phyloP scores from a whole-genome alignment of 352 stramenopile genomes.

The Phytophthora tentaculata region DNA sequence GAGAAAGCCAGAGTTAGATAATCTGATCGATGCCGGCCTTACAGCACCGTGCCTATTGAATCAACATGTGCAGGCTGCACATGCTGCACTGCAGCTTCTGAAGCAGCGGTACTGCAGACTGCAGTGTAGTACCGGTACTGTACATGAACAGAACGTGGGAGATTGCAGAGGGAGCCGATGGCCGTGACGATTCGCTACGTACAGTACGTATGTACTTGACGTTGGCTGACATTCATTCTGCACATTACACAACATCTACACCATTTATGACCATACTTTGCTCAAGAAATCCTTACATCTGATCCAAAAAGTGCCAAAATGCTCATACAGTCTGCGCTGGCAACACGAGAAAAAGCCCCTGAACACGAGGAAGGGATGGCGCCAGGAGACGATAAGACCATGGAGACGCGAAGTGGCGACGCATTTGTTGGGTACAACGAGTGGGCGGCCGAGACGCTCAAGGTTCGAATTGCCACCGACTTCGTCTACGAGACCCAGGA shows the following conservation, averaged over 20 bases:
- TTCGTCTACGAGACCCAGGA: conserved; percentile 81
- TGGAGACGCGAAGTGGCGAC: not conserved
- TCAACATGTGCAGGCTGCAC: not conserved
- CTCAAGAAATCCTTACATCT: conserved; percentile 17
- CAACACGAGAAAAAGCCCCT: conserved; percentile 28
- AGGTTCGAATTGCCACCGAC: conserved; percentile 70
- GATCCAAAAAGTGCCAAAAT: conserved; percentile 5
- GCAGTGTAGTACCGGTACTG: too few species aligned
- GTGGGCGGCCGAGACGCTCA: conserved; percentile 61
- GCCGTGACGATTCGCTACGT: not conserved
- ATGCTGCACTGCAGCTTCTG: too few species aligned
- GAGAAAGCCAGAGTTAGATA: conserved; percentile 27
- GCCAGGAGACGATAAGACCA: conserved; percentile 20
- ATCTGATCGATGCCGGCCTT: conserved; percentile 22
- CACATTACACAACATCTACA: conserved; percentile 15
- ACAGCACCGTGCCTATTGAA: conserved; percentile 1
- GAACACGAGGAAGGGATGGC: conserved; percentile 14
- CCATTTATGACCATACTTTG: conserved; percentile 18
- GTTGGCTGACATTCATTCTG: conserved; percentile 12
- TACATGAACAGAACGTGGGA: conserved; percentile 7
- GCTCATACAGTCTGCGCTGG: conserved; percentile 13
- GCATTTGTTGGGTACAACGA: conserved; percentile 81
- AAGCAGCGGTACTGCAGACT: too few species aligned
- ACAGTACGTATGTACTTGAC: conserved; percentile 7
- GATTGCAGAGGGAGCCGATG: conserved; percentile 15